These are phyloP conservation scores for Diplocarpon rosae DNA, from an alignment of 2,329 filamentous ascomycete species.

Conservation along the genomic window DNA sequence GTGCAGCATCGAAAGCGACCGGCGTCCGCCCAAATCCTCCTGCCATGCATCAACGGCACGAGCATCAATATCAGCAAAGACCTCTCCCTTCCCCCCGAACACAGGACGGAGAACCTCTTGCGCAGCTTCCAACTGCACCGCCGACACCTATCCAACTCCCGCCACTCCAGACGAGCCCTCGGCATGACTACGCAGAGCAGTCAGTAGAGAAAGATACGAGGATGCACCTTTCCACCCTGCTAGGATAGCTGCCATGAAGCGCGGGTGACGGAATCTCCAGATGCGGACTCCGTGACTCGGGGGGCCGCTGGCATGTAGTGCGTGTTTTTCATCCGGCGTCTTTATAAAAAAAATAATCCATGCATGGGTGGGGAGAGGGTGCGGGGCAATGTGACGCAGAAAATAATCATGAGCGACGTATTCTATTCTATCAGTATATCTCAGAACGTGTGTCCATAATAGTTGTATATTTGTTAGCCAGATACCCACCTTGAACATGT, in stretches of 20 bases:
- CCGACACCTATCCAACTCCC: slow-evolving; percentile 25
- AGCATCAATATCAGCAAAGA: slow-evolving; percentile 5
- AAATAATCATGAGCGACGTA: slow-evolving; percentile 5
- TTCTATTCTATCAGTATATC: no score
- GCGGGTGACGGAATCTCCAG: no score
- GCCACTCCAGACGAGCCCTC: slow-evolving; percentile 17
- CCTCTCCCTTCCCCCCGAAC: slow-evolving; percentile 13
- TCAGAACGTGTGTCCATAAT: no score
- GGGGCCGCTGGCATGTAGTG: no score
- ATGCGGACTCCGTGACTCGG: no score
- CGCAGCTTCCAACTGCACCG: slow-evolving; percentile 21
- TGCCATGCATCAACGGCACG: slow-evolving; percentile 9
- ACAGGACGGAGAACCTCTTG: slow-evolving; percentile 13
- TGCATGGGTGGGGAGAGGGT: background rate
- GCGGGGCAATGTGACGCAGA: no score
- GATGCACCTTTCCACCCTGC: slow-evolving; percentile 25
- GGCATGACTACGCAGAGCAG: slow-evolving; percentile 8
- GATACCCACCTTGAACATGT: background rate
- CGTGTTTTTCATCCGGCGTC: no score
- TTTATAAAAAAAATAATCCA: background rate
- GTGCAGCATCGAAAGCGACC: no score
- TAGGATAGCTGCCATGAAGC: no score
- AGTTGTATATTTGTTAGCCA: slow-evolving; percentile 4
- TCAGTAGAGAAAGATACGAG: slow-evolving; percentile 21
- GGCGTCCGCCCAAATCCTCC: no score